phyloP scores from a whole-genome alignment of 1,284 basidiomycete genomes.

The Gomphus bonarii region DNA sequence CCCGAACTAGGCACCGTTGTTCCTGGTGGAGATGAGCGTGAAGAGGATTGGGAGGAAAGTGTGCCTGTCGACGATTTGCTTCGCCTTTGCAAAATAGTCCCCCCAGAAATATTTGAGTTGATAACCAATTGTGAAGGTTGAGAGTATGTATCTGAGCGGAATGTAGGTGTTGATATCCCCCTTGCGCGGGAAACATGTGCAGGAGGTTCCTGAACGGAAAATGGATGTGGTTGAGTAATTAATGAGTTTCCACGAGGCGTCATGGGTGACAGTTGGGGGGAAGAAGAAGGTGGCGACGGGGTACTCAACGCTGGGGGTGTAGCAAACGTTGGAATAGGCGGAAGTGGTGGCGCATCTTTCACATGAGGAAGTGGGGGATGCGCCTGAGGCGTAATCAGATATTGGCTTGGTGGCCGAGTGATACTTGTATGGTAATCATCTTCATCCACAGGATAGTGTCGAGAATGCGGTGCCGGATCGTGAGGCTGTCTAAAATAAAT shows the following conservation, averaged over 20 bases:
- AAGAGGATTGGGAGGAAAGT: constrained; percentile 46
- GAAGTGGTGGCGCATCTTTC: constrained; percentile 50
- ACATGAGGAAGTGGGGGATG: not conserved
- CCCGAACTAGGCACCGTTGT: not conserved
- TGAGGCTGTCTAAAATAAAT: not conserved
- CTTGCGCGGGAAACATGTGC: constrained; percentile 36
- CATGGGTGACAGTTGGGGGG: constrained; percentile 32
- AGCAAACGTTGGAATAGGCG: constrained; percentile 38
- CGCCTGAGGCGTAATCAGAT: not conserved
- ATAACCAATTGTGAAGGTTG: constrained; percentile 32
- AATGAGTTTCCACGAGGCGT: not conserved
- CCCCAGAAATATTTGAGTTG: constrained; percentile 47
- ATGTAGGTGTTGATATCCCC: constrained; percentile 37
- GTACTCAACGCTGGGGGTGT: constrained; percentile 16
- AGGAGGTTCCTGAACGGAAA: constrained; percentile 2
- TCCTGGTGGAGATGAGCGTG: constrained; percentile 40
- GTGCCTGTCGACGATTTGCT: constrained; percentile 30
- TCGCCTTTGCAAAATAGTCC: constrained; percentile 62
- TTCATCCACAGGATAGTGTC: not conserved
- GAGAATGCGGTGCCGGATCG: not conserved
- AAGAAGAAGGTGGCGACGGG: constrained; percentile 16
- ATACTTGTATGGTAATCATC: not conserved
- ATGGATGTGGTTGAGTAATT: constrained; percentile 1
- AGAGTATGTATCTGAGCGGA: constrained; percentile 30
- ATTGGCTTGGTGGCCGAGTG: constrained; percentile 3